Conservation (phyloP, 257 asterid species). For the Rehmannia glutinosa region DNA sequence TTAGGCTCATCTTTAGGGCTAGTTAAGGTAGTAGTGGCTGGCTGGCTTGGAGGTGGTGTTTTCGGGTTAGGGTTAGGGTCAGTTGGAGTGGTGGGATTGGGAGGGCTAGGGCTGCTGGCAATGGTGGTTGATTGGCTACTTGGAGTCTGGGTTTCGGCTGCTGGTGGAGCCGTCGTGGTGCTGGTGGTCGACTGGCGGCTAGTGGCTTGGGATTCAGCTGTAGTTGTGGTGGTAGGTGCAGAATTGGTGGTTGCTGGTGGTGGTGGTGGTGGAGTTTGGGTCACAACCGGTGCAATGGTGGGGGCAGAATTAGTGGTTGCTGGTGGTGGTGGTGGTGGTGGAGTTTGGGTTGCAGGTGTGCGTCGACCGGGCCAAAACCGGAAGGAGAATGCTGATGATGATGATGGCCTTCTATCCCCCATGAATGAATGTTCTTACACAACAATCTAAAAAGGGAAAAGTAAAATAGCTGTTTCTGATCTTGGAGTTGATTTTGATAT, state of each 20-base stretch:
- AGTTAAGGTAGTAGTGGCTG: neutral
- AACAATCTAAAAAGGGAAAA: neutral
- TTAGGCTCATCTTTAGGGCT: conserved; percentile 23
- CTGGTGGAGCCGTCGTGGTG: neutral
- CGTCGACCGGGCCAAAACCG: conserved; percentile 53
- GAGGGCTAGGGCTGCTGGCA: neutral
- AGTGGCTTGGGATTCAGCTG: conserved; percentile 7
- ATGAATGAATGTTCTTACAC: conserved; percentile 21
- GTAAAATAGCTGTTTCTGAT: neutral
- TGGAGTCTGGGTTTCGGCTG: conserved; percentile 14
- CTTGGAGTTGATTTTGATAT: conserved; percentile 9
- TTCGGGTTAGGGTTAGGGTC: conserved; percentile 16
- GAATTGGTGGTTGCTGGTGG: conserved; percentile 14
- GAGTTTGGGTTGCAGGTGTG: conserved; percentile 25
- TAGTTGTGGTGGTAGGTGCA: neutral
- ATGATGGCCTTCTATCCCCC: conserved; percentile 53
- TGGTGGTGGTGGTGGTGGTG: conserved; percentile 18
- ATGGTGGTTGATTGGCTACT: conserved; percentile 11
- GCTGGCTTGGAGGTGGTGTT: conserved; percentile 17
- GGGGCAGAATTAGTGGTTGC: conserved; percentile 4
- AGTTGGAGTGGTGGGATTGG: conserved; percentile 11
- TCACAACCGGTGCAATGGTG: no score
- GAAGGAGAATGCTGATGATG: conserved; percentile 31
- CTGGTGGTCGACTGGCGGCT: neutral
- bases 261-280: conserved; percentile 12